A percentile compares a stretch with the other conserved stretches of the same genome.
phyloP scores from a whole-genome alignment of 129 eudicot species.

The Flaveria linearis region DNA sequence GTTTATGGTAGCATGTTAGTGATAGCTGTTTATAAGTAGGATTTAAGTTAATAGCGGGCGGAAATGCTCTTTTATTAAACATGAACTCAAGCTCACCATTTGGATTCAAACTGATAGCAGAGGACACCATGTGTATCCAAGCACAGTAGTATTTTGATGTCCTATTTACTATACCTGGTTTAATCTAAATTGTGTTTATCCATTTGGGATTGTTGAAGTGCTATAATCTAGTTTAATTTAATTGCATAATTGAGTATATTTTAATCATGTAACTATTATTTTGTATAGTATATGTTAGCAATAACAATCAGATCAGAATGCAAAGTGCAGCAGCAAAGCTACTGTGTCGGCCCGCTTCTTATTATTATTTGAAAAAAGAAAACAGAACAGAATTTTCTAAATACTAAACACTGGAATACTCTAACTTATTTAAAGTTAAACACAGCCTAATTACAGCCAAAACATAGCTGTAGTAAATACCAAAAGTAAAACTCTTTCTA shows the following conservation, averaged over 20 bases:
- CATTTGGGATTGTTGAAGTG: background rate
- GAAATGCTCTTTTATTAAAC: constrained; percentile 9
- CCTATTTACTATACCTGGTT: background rate
- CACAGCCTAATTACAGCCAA: no score
- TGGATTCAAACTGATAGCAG: background rate
- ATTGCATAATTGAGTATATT: background rate
- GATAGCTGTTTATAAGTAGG: constrained; percentile 18
- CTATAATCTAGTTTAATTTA: background rate
- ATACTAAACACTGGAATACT: no score
- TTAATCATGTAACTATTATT: no score
- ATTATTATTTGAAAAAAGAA: no score
- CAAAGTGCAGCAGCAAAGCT: no score
- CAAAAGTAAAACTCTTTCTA: no score
- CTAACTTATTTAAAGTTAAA: no score
- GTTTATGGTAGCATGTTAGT: background rate
- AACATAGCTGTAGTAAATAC: no score
- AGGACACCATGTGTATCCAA: background rate
- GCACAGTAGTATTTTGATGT: background rate
- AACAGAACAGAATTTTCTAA: no score
- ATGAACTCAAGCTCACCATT: background rate
- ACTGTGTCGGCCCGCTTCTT: no score
- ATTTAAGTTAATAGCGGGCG: constrained; percentile 9
- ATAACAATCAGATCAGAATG: no score
- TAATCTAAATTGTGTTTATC: background rate
- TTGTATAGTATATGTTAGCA: no score